Evolutionary conservation across 73 alveolate species (phyloP), one percentile per base, ranked within the genome.

Genomic region (Blepharisma stoltei): DNA sequence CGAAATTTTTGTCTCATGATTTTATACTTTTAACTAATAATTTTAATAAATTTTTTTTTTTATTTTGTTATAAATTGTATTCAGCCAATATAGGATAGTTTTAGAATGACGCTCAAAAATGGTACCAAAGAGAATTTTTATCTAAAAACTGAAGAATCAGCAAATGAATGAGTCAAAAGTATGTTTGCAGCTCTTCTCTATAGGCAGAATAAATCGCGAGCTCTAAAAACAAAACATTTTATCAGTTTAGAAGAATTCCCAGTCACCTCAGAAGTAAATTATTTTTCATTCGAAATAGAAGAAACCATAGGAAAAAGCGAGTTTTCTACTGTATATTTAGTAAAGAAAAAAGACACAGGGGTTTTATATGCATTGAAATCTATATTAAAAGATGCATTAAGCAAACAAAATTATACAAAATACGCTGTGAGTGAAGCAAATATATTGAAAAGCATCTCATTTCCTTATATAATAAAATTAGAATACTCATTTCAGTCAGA

Each of bases 381-480:
- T 18, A 71, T 95, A 38, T 55, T 86, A 44, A 95, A 95, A 82
- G 84, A 81, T 23, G 71, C 88, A 66, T 87, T 95, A 25, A 87
- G 87, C 86, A 96, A 95, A 7, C 89, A 94, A 87, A 94, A 94
- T 77, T 83, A 87, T 67, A 82, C 85, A 32, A 87, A 93, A 55
- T 90, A 93, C 67, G 97, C 97, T 0, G 83, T 85, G 81, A 90
- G 93, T 4, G 99, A 95, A 80, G 89, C 96, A 77, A 90, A 95
- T 78, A 97, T 95, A 27, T 86, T 95, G 67, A 80, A 91, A 20
- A 78, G 85, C 6, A 82, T 95, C 66, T 71, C 82, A 73, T 97
- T 90, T 81, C 99, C 99, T 49, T 95, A 93, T 81, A 92, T 95
- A 71, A 97, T 95, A 11, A 95, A 90, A 84, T 89, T 95, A 43